Conservation (phyloP, 129 eudicot species). For the Pittosporum tobira region DNA sequence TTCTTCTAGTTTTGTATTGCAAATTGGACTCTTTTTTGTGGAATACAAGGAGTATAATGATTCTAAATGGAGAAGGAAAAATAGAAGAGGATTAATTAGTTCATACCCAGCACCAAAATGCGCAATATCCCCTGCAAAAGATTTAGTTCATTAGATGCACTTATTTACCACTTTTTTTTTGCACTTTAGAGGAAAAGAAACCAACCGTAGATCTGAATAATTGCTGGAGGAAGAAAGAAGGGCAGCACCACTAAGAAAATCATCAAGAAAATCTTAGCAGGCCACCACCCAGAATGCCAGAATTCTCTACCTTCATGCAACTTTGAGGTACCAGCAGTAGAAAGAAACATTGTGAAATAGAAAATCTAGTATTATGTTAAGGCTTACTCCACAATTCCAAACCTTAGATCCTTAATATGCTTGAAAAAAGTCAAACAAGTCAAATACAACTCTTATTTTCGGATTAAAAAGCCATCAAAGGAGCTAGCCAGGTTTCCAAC, state of each 20-base stretch:
- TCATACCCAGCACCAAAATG: constrained; percentile 89
- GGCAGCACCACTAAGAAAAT: constrained; percentile 35
- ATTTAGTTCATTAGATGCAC: constrained; percentile 14
- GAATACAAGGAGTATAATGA: too few relatives aligned
- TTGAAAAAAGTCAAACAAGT: too few relatives aligned
- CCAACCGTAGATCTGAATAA: constrained; percentile 63
- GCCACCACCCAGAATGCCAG: constrained; percentile 89
- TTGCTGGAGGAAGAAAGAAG: constrained; percentile 41
- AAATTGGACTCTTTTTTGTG: too few relatives aligned
- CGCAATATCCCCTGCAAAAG: constrained; percentile 62
- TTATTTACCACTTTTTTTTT: background rate
- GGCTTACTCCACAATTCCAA: constrained; percentile 22
- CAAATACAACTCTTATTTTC: background rate
- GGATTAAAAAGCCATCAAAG: background rate
- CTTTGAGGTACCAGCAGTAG: constrained; percentile 78
- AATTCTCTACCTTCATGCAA: constrained; percentile 43
- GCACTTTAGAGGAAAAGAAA: background rate
- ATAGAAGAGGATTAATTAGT: constrained; percentile 6
- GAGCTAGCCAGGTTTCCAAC: background rate
- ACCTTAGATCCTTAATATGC: too few relatives aligned
- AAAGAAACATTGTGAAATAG: constrained; percentile 65
- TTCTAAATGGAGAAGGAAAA: background rate
- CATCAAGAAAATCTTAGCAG: constrained; percentile 43
- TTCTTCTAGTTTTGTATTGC: too few relatives aligned
- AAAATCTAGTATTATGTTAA: constrained; percentile 48